Evolutionary conservation across 257 asterid species (phyloP), one percentile per base, ranked within the genome.

Genomic region (Asclepias syriaca): DNA sequence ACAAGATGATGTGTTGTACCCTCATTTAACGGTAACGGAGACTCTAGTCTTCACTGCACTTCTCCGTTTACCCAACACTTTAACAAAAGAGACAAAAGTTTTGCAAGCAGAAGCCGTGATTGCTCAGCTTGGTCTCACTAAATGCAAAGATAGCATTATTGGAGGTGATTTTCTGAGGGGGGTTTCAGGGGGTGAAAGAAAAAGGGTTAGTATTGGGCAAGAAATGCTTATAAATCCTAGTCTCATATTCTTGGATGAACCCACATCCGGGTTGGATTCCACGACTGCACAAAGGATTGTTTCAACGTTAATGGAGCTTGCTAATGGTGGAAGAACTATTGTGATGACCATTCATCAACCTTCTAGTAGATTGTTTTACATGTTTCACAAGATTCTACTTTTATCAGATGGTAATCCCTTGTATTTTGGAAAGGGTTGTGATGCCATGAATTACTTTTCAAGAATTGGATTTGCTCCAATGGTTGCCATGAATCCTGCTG

Each of bases 301-400:
- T 11, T 81, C 91, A 1, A 90, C 86, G 0, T 66, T 92, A n/a
- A 59, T 83, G 88, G 96, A 88, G 50, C 51, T 92, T 4, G 87
- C 86, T 2, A 76, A 80, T 6, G 96, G 89, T 0, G 96, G 96
- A 0, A 80, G 96, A 48, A 88, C 98, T 0, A 45, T 90, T 12
- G 88, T 85, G 18, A 90, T 88, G 94, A 87, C 98, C 8, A 88
- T 92, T 51, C 98, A 92, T 64, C 96, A 92, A 78, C 98, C 98
- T 24, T 90, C 96, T 34, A 88, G 98, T 34, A 80, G 95, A 81
- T 53, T 92, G 39, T 92, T 74, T 63, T 88, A 92, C 56, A 81
- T 84, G 97, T 92, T 90, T 72, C 94, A 92, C 39, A 90, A 88
- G 84, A 91, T 92, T 1, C 74, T 92, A 15, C 12, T 92, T 76